Percentiles rank a stretch among this genome's conserved stretches.
Conservation (phyloP, 176 grass and related monocot genomes). For the Zoysia japonica region DNA sequence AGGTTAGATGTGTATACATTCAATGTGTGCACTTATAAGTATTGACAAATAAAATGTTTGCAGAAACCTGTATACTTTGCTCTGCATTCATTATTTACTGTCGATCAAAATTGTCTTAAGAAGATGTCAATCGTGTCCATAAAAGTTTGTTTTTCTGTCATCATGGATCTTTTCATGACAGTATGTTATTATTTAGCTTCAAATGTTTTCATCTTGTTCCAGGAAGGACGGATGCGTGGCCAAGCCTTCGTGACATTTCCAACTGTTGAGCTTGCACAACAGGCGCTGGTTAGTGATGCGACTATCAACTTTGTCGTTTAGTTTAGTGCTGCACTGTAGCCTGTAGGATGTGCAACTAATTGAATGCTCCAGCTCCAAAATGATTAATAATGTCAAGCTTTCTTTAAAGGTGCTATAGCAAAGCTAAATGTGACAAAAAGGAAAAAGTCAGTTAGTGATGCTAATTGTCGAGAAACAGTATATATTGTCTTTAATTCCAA, state of each 20-base stretch:
- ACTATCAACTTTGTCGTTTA: neutral
- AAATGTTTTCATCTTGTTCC: conserved; percentile 37
- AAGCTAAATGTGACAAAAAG: neutral
- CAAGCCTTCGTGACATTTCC: conserved; percentile 98
- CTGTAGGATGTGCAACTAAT: neutral
- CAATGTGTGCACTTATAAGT: neutral
- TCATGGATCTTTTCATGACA: neutral
- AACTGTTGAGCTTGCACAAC: conserved; percentile 65
- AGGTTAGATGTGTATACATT: conserved; percentile 51
- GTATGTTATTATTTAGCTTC: conserved; percentile 12
- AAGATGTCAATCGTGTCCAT: neutral
- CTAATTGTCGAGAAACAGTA: conserved; percentile 12
- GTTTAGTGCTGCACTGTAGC: neutral
- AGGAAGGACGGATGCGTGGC: conserved; percentile 90
- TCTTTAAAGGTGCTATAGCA: neutral
- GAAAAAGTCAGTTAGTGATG: neutral
- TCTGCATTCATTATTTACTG: neutral
- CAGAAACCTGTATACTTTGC: neutral
- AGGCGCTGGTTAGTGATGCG: conserved; percentile 67
- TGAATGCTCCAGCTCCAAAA: neutral
- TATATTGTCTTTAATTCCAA: neutral
- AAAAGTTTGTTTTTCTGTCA: neutral
- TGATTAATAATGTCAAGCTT: neutral
- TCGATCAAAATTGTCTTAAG: neutral
- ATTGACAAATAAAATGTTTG: neutral